Base-by-base conservation (phyloP, 2,329 filamentous ascomycete species). In the Aspergillus arachidicola region DNA sequence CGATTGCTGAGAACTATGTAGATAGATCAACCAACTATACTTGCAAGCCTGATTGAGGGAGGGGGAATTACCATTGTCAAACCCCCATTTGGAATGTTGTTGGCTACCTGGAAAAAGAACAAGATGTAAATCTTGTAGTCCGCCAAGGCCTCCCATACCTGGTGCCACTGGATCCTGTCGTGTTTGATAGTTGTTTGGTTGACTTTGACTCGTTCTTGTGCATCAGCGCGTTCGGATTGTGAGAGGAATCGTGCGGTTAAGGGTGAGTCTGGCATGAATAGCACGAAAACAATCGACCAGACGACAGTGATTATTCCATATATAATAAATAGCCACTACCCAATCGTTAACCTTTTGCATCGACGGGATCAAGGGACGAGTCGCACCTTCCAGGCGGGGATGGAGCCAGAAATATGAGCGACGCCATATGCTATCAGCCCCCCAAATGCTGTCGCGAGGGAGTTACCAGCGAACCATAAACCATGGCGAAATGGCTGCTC, bases 341-440 rank as follows among this genome's bases (percentile, higher is more conserved):
- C 3, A 1, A 4, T 19, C 16, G 7, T 41, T n/a, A 41, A 9
- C 1, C 6, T 41, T 2, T 4, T 1, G 16, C 3, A 4, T 4
- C 6, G 3, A 41, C 16, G 3, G 19, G 6, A 41, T 41, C 38
- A 41, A 10, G 2, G 16, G 9, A 41, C 38, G 3, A 9, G 12
- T 19, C 38, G 6, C 19, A 41, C 38, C 38, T 41, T 41, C 38
- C 38, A 41, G 7, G 38, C 38, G 19, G 38, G 38, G 38, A 41
- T 41, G 6, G 38, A 41, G 16, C 38, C 38, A 19, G 19, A 16
- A 41, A 41, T 41, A 10, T 41, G 38, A n/a, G 38, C 38, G 16
- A 41, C 38, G 0, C 38, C 38, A 41, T 41, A 41, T 7, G 16
- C 38, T n/a, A 41, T 9, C 16, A 41, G 38, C 1, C 38, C 38